These are phyloP conservation scores for Scenedesmus sp. DNA, from an alignment of 163 green algal species.

Conservation along the genomic window DNA sequence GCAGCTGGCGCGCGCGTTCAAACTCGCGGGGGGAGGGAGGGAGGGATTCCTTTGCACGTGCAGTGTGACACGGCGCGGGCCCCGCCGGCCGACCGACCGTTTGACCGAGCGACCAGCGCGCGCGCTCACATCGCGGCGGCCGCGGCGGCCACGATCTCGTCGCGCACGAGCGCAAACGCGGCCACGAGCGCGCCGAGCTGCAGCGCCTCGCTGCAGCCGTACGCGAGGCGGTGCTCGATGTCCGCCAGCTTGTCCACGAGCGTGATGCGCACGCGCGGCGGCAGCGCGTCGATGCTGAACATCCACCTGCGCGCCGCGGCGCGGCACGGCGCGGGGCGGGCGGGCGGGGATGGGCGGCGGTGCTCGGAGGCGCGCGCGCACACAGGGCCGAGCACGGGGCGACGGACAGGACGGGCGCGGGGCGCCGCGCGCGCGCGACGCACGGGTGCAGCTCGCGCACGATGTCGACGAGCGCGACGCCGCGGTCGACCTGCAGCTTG, in stretches of 20 bases:
- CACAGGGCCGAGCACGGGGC: too few species aligned
- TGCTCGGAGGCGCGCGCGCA: not conserved
- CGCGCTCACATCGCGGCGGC: too few species aligned
- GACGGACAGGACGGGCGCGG: not conserved
- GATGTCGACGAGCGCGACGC: conserved; percentile 94
- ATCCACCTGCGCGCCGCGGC: conserved; percentile 45
- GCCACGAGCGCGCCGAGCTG: conserved; percentile 89
- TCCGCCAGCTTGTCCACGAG: conserved; percentile 88
- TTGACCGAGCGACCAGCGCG: too few species aligned
- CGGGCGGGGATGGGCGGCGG: too few species aligned
- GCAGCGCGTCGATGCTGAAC: conserved; percentile 49
- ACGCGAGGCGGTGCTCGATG: conserved; percentile 90
- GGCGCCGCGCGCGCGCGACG: conserved; percentile 7
- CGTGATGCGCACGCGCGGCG: conserved; percentile 30
- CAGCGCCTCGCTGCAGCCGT: conserved; percentile 86
- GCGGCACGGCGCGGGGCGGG: not conserved
- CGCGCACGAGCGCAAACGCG: conserved; percentile 79
- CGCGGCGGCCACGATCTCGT: conserved; percentile 71
- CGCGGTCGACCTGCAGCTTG: conserved; percentile 80
- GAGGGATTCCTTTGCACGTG: too few species aligned
- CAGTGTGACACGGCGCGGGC: too few species aligned
- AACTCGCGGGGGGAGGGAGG: too few species aligned
- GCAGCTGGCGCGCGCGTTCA: too few species aligned
- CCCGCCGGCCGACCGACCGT: too few species aligned
- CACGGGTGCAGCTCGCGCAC: conserved; percentile 90